A percentile compares a stretch with the other conserved stretches of the same genome.
These are phyloP conservation scores for Zygosaccharomyces siamensis DNA, from an alignment of 805 yeast species.

Conservation along the genomic window DNA sequence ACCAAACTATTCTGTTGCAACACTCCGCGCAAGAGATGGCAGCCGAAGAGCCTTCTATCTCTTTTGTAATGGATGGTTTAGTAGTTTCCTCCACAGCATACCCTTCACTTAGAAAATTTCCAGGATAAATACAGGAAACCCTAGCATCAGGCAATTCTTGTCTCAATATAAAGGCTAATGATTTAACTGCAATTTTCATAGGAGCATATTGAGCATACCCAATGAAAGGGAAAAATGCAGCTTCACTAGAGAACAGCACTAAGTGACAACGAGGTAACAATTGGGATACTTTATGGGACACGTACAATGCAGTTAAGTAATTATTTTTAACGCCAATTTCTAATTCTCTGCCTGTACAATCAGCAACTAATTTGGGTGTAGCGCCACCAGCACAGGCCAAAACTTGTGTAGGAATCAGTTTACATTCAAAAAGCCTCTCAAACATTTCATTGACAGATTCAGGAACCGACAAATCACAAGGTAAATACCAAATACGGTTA, in stretches of 20 bases:
- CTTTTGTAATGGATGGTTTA: conserved; percentile 77
- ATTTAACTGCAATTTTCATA: conserved; percentile 71
- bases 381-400: conserved; percentile 88
- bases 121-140: conserved; percentile 77
- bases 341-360: conserved; percentile 55
- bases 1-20: conserved; percentile 52
- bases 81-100: conserved; percentile 71
- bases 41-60: conserved; percentile 78
- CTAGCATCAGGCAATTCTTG: conserved; percentile 72
- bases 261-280: conserved; percentile 44
- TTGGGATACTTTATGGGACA: conserved; percentile 58
- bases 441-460: conserved; percentile 39
- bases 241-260: conserved; percentile 67
- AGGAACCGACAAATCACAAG: conserved; percentile 64
- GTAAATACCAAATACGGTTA: conserved; percentile 41
- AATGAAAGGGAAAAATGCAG: conserved; percentile 79
- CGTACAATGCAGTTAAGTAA: conserved; percentile 66
- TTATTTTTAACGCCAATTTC: conserved; percentile 59
- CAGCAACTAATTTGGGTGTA: conserved; percentile 70
- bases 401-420: conserved; percentile 59
- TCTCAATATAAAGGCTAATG: conserved; percentile 70
- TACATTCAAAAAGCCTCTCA: conserved; percentile 24
- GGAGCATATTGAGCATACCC: conserved; percentile 94
- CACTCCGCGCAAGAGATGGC: conserved; percentile 67
- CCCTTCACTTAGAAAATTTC: conserved; percentile 88